Evolutionary conservation across 2,329 filamentous ascomycete species (phyloP).

Genomic region (Aspergillus eucalypticola): DNA sequence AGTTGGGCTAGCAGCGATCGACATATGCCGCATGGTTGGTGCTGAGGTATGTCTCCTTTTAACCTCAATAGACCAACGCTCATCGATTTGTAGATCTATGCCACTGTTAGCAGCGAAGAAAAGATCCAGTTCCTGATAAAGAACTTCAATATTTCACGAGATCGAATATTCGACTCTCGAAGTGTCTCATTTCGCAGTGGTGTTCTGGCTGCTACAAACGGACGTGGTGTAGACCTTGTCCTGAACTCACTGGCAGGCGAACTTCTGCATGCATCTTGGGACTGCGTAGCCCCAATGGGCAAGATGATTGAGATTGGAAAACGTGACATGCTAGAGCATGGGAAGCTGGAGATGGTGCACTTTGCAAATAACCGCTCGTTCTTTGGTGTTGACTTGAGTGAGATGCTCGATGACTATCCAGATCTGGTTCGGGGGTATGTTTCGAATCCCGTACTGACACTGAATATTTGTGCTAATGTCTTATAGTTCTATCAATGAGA

Average conservation of each 20-base stretch:
- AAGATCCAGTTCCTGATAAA: constrained; percentile 10
- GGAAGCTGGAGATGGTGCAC: constrained; percentile 19
- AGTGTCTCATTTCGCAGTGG: constrained; percentile 23
- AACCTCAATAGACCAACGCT: background rate
- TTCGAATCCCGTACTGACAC: background rate
- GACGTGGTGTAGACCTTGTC: constrained; percentile 37
- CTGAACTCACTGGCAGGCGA: constrained; percentile 26
- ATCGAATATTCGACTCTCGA: constrained; percentile 36
- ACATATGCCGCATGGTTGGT: constrained; percentile 26
- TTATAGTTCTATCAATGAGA: background rate
- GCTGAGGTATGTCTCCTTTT: constrained; percentile 26
- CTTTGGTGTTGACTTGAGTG: constrained; percentile 9
- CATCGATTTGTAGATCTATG: constrained; percentile 15
- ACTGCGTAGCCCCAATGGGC: constrained; percentile 29
- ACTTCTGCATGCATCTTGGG: constrained; percentile 24
- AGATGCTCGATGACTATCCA: background rate
- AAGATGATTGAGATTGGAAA: constrained; percentile 34
- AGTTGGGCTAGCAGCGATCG: constrained; percentile 34
- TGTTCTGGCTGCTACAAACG: constrained; percentile 27
- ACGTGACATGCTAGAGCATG: constrained; percentile 29
- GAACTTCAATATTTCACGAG: constrained; percentile 19
- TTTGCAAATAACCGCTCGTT: constrained; percentile 14
- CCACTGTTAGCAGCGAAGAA: constrained; percentile 13
- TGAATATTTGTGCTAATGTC: background rate
- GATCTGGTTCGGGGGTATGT: constrained; percentile 1